Evolutionary conservation across 2,329 filamentous ascomycete genomes (phyloP).

Genomic region (Ilyonectria mors-panacis): DNA sequence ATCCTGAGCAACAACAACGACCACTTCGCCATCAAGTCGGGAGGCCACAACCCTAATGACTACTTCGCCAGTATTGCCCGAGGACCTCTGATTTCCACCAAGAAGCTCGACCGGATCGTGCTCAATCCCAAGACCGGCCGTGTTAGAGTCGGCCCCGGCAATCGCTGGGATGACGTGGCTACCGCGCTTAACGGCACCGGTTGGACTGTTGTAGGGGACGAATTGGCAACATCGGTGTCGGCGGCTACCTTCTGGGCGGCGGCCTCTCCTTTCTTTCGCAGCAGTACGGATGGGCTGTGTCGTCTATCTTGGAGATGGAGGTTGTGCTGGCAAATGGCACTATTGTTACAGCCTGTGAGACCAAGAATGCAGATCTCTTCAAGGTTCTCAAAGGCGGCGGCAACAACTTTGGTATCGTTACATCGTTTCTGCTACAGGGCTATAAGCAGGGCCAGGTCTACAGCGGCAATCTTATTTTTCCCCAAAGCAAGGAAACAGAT

Average conservation of each 20-base stretch:
- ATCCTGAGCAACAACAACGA: slow-evolving; percentile 63
- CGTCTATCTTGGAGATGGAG: slow-evolving; percentile 64
- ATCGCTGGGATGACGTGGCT: slow-evolving; percentile 60
- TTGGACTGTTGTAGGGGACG: slow-evolving; percentile 61
- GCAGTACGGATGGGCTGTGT: slow-evolving; percentile 66
- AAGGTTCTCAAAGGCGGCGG: slow-evolving; percentile 69
- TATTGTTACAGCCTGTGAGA: slow-evolving; percentile 62
- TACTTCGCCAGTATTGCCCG: slow-evolving; percentile 65
- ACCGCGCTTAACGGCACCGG: slow-evolving; percentile 58
- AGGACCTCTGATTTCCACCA: slow-evolving; percentile 66
- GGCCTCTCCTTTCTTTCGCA: slow-evolving; percentile 66
- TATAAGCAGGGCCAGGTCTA: slow-evolving; percentile 59
- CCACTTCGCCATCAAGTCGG: slow-evolving; percentile 69
- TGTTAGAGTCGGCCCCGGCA: slow-evolving; percentile 62
- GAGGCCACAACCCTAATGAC: slow-evolving; percentile 71
- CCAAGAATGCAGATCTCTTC: slow-evolving; percentile 64
- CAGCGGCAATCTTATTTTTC: slow-evolving; percentile 60
- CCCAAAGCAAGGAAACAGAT: slow-evolving; percentile 49
- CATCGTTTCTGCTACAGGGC: slow-evolving; percentile 59
- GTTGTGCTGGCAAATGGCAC: slow-evolving; percentile 67
- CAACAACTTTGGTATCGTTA: slow-evolving; percentile 70
- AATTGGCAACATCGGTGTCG: slow-evolving; percentile 62
- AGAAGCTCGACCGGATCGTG: slow-evolving; percentile 58
- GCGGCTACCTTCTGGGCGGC: slow-evolving; percentile 67
- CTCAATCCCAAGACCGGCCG: slow-evolving; percentile 55